A percentile compares a stretch with the other conserved stretches of the same genome.
phyloP scores from a whole-genome alignment of 345 rosid species.

The Heritiera littoralis region DNA sequence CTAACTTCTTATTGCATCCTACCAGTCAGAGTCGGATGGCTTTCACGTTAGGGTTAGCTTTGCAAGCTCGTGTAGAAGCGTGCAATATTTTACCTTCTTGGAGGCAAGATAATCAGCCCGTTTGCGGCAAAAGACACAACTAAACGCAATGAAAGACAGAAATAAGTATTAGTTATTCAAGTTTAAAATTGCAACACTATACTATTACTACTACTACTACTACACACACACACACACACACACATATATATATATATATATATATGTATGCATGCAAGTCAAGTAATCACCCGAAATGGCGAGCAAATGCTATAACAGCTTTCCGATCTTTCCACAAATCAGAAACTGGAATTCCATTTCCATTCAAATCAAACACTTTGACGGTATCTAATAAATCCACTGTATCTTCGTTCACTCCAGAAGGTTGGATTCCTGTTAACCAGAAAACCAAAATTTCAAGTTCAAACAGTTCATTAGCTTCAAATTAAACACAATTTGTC shows the following conservation, averaged over 20 bases:
- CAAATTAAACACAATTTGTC: background rate
- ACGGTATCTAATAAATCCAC: conserved; percentile 52
- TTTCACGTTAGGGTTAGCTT: background rate
- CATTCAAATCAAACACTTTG: conserved; percentile 63
- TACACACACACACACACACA: too few species aligned
- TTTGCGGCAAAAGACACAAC: conserved; percentile 85
- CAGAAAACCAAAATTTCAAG: background rate
- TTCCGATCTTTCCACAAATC: conserved; percentile 85
- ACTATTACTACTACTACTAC: background rate
- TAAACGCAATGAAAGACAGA: conserved; percentile 30
- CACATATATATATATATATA: too few species aligned
- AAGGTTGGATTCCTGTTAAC: conserved; percentile 40
- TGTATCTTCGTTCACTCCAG: conserved; percentile 36
- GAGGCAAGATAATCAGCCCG: conserved; percentile 84
- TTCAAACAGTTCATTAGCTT: background rate
- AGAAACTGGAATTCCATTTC: conserved; percentile 64
- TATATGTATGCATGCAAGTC: too few species aligned
- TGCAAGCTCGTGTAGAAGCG: too few species aligned
- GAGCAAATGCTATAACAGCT: conserved; percentile 85
- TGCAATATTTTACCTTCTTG: conserved; percentile 59
- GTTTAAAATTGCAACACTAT: background rate
- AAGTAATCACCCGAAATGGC: conserved; percentile 77
- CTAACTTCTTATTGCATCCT: background rate
- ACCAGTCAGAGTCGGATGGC: background rate
- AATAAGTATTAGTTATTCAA: background rate